These are phyloP conservation scores for Populus ilicifolia DNA, from an alignment of 345 rosid species.

Conservation along the genomic window DNA sequence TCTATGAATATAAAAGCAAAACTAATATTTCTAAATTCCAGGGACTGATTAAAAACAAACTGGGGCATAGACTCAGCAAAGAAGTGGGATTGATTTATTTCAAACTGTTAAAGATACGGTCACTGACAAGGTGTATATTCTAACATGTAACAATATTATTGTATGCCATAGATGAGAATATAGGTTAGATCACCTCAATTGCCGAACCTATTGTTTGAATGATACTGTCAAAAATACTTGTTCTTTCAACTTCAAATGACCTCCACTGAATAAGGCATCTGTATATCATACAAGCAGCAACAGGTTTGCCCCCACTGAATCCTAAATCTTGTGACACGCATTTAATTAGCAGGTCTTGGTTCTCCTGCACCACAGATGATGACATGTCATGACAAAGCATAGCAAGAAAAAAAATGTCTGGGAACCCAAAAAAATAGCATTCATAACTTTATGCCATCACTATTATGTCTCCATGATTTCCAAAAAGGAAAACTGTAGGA, in stretches of 20 bases:
- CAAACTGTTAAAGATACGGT: too few species aligned
- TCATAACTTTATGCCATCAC: too few species aligned
- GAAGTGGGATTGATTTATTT: too few species aligned
- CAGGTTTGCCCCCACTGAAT: constrained; percentile 74
- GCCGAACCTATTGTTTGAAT: constrained; percentile 85
- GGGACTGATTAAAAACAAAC: too few species aligned
- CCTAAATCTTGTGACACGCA: constrained; percentile 84
- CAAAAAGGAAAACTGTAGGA: too few species aligned
- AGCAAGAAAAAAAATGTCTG: not conserved
- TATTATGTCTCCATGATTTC: too few species aligned
- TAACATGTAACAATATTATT: too few species aligned
- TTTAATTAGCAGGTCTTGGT: constrained; percentile 78
- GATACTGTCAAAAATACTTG: constrained; percentile 78
- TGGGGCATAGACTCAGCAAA: too few species aligned
- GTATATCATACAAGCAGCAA: constrained; percentile 86
- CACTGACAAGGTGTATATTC: too few species aligned
- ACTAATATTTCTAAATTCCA: too few species aligned
- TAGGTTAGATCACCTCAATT: constrained; percentile 45
- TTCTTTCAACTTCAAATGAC: constrained; percentile 92
- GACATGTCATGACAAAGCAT: not conserved
- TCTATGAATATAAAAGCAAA: too few species aligned
- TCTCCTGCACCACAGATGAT: constrained; percentile 51
- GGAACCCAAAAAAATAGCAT: constrained; percentile 2
- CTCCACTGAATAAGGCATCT: constrained; percentile 93
- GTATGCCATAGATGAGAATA: not conserved